phyloP scores from a whole-genome alignment of 1,139 yeast genomes.

The Suhomyces taliae region DNA sequence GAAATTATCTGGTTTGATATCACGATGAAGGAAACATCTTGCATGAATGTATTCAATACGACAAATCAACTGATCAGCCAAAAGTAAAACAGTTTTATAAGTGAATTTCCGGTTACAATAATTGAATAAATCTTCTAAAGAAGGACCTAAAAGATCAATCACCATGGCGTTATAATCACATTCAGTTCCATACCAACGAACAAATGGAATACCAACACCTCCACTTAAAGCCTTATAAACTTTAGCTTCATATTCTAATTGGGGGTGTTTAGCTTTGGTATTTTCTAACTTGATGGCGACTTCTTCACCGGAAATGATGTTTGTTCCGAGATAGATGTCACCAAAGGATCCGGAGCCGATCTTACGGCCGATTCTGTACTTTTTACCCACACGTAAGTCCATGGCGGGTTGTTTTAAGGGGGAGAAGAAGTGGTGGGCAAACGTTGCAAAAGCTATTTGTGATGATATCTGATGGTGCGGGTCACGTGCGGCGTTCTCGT shows the following conservation, averaged over 20 bases:
- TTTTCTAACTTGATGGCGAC: slow-evolving; percentile 95
- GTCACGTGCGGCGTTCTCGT: neutral
- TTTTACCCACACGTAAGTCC: slow-evolving; percentile 93
- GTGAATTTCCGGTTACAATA: slow-evolving; percentile 93
- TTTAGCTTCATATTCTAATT: slow-evolving; percentile 92
- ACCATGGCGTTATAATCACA: slow-evolving; percentile 97
- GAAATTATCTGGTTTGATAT: slow-evolving; percentile 94
- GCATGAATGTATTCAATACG: slow-evolving; percentile 96
- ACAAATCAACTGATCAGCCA: slow-evolving; percentile 93
- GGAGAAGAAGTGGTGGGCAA: neutral
- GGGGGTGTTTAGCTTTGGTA: slow-evolving; percentile 91
- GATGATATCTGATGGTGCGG: neutral
- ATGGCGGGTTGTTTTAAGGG: slow-evolving; percentile 18
- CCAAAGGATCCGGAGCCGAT: slow-evolving; percentile 98
- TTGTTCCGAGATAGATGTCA: slow-evolving; percentile 90
- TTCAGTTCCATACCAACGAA: slow-evolving; percentile 96
- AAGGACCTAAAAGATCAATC: slow-evolving; percentile 92
- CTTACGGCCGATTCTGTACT: slow-evolving; percentile 91
- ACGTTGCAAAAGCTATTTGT: neutral
- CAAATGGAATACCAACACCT: slow-evolving; percentile 96
- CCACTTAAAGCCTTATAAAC: slow-evolving; percentile 94
- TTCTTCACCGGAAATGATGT: slow-evolving; percentile 93
- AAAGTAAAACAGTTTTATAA: slow-evolving; percentile 84
- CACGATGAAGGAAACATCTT: slow-evolving; percentile 88
- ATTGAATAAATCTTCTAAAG: slow-evolving; percentile 91